Evolutionary conservation across 805 yeast genomes (phyloP), one percentile per base, ranked within the genome.

Genomic region (Wickerhamiella alocasiicola): DNA sequence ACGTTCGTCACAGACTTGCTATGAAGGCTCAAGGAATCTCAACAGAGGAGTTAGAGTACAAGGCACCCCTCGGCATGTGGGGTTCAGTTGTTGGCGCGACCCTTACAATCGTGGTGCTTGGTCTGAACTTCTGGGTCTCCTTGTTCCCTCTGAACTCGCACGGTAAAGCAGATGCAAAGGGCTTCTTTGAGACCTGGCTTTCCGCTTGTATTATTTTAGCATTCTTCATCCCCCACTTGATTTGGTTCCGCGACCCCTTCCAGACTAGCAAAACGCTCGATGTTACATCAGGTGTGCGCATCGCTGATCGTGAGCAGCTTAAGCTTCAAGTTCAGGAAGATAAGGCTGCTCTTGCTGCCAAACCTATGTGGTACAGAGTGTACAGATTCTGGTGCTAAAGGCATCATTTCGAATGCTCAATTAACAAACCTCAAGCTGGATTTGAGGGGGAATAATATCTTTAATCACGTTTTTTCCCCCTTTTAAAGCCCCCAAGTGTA

Each of bases 81-180:
- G 93, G 93, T 35, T 77, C 93, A 1, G 57, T 55, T 45, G 70
- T 71, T 55, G 93, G 91, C 42, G 54, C 71, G 13, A 44, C 60
- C 18, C 60, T 84, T 54, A 76, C 76, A 55, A 30, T 69, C 21
- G 57, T 78, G 41, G 76, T 82, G 46, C 65, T 84, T 44, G 63
- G 72, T 44, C 82, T 85, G 25, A 87, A 81, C 61, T 81, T 83
- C 66, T 83, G 88, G 83, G 68, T 78, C 44, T 85, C 91, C 6
- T 62, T 80, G 31, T 81, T 67, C 68, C 94, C 94, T 42, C 54
- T 74, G 45, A 80, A 75, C 29, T 57, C 71, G 15, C 15, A 31
- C 6, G 40, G 42, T 15, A 27, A 41, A 3, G 59, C 68, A n/a
- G 50, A 49, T 34, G 68, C 65, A 7, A 30, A 43, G 18, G 44